These are phyloP conservation scores for Penicillium canescens DNA, from an alignment of 495 filamentous ascomycete species.

Conservation along the genomic window DNA sequence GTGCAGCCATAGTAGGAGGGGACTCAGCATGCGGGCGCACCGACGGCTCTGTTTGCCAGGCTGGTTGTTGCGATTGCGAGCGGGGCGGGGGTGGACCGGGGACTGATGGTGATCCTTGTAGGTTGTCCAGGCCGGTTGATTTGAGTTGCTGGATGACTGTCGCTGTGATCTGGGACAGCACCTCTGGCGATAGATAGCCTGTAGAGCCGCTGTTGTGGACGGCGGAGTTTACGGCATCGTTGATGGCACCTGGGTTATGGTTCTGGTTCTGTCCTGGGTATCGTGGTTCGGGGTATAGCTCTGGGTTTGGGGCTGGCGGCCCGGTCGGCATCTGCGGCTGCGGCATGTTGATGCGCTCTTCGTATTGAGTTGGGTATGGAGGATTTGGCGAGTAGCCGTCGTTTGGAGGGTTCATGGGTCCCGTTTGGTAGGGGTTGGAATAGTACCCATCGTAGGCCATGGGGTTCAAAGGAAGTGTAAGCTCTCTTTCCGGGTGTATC, in stretches of 20 bases:
- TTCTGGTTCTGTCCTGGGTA: constrained; percentile 1
- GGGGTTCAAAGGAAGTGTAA: background rate
- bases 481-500: too few species aligned
- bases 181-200: constrained; percentile 47
- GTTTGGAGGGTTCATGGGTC: constrained; percentile 26
- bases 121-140: constrained; percentile 39
- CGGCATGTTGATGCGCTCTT: constrained; percentile 42
- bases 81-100: constrained; percentile 27
- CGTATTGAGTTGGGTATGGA: constrained; percentile 39
- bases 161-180: constrained; percentile 52
- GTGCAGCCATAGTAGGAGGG: constrained; percentile 23
- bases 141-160: constrained; percentile 56
- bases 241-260: constrained; percentile 26
- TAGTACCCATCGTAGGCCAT: constrained; percentile 48
- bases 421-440: constrained; percentile 27
- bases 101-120: constrained; percentile 20
- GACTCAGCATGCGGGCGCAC: constrained; percentile 33
- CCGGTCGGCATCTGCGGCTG: constrained; percentile 36
- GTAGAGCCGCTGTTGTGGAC: constrained; percentile 36
- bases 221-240: constrained; percentile 51
- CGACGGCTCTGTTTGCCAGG: constrained; percentile 27
- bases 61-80: constrained; percentile 33
- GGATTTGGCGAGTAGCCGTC: constrained; percentile 24
- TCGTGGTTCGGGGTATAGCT: constrained; percentile 21
- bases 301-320: constrained; percentile 20